Evolutionary conservation across 2,329 filamentous ascomycete genomes (phyloP), one percentile per base, ranked within the genome.

Genomic region (Verticillium albo-atrum): DNA sequence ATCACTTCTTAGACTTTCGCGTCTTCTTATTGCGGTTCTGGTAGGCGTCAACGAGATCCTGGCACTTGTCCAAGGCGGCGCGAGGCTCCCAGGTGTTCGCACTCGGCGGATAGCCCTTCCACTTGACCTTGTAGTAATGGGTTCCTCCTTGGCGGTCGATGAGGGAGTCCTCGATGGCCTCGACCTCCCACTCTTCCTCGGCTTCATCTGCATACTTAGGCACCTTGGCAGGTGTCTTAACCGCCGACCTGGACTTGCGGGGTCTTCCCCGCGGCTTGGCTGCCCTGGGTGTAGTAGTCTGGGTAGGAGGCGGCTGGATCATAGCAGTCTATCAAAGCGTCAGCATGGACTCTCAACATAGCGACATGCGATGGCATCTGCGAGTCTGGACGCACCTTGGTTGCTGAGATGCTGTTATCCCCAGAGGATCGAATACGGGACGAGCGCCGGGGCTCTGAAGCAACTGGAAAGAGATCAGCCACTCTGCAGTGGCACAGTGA

Each of bases 71-170:
- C 20, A 85, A 65, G 59, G 83, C 78, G 20, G 59, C 66, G 65
- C 72, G 76, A 1, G 80, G 80, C 70, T 84, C 82, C 83, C 83
- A 86, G 0, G 81, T 84, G 60, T 79, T 83, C 1, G 80, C 67
- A 20, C 71, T 68, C 1, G 64, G 62, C 0, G 72, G 56, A 58
- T 74, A 85, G 0, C 78, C 79, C 63, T 78, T 76, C 83, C 83
- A 86, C 67, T 85, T 83, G 57, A 86, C 75, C 3, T 72, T 62
- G 66, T 81, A 86, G 65, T 76, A 68, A 62, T 75, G 71, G 60
- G 74, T 67, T 61, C 71, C 70, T 1, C 73, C 75, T 5, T 68
- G 66, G 6, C 65, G 66, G 47, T 79, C 74, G 37, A 80, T 69
- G 4, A 66, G 69, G 0, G 72, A 73, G 20, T 75, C 74, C 12